Evolutionary conservation across 2,329 filamentous ascomycete species (phyloP).

Genomic region (Penicillium thymicola): DNA sequence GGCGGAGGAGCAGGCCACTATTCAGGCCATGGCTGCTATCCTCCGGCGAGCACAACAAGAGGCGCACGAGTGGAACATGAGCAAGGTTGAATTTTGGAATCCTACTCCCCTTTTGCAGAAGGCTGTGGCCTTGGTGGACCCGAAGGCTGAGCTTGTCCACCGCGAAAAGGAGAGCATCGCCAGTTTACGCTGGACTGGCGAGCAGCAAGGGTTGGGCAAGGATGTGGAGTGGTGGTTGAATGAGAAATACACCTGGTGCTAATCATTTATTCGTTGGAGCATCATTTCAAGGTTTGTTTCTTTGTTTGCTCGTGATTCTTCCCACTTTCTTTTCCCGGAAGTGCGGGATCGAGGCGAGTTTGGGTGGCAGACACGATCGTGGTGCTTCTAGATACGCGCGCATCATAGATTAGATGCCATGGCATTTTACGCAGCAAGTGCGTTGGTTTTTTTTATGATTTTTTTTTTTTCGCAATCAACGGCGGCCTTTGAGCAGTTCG

Average conservation of each 20-base stretch:
- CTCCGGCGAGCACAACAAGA: conserved; percentile 65
- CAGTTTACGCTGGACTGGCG: conserved; percentile 48
- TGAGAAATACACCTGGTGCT: conserved; percentile 52
- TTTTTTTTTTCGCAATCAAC: conserved; percentile 20
- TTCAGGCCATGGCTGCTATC: conserved; percentile 59
- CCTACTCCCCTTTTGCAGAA: conserved; percentile 56
- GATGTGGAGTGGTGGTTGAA: conserved; percentile 48
- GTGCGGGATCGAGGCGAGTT: conserved; percentile 9
- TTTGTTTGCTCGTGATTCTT: conserved; percentile 5
- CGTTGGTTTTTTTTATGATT: not conserved
- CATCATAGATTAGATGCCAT: conserved; percentile 17
- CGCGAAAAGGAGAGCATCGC: conserved; percentile 48
- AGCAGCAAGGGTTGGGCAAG: conserved; percentile 33
- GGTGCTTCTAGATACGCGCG: conserved; percentile 17
- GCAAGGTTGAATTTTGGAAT: conserved; percentile 78
- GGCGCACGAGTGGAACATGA: conserved; percentile 68
- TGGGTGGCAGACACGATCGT: conserved; percentile 16
- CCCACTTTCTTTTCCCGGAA: not conserved
- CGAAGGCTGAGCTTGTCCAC: conserved; percentile 39
- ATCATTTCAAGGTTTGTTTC: conserved; percentile 7
- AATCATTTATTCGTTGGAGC: conserved; percentile 11
- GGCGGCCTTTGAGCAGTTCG: conserved; percentile 40
- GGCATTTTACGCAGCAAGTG: conserved; percentile 3
- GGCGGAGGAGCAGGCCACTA: conserved; percentile 48
- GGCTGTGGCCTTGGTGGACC: conserved; percentile 41